Evolutionary conservation across 2,329 filamentous ascomycete genomes (phyloP).

Genomic region (Aaosphaeria pasadenensis): DNA sequence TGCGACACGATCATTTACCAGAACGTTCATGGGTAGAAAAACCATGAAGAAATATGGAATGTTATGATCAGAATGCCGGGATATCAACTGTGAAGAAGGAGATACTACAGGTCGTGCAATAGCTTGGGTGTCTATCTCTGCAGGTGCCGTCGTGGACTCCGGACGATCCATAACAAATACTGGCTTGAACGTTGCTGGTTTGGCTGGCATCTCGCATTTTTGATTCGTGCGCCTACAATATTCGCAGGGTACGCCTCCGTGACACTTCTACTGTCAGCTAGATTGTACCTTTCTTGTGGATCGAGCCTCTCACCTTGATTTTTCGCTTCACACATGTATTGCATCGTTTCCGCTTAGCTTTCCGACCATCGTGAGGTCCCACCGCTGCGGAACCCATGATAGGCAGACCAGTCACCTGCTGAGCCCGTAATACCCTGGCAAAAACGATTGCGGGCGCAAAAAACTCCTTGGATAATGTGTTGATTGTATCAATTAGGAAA

Average conservation of each 20-base stretch:
- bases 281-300: not conserved
- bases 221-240: constrained; percentile 16
- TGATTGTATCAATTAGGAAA: too few relatives aligned
- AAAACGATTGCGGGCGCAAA: too few relatives aligned
- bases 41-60: constrained; percentile 19
- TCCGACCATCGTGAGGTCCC: constrained; percentile 27
- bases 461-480: too few relatives aligned
- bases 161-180: constrained; percentile 13
- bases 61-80: constrained; percentile 3
- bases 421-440: too few relatives aligned
- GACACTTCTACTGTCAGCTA: constrained; percentile 13
- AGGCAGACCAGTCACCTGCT: too few relatives aligned
- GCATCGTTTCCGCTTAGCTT: constrained; percentile 22
- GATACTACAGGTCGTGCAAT: too few relatives aligned
- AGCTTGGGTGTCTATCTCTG: too few relatives aligned
- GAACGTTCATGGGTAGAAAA: constrained; percentile 20
- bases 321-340: constrained; percentile 21
- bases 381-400: not conserved
- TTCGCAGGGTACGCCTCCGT: constrained; percentile 19
- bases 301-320: constrained; percentile 15
- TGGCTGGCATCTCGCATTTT: constrained; percentile 8
- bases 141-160: not conserved
- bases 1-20: constrained; percentile 6
- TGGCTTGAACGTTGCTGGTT: constrained; percentile 2
- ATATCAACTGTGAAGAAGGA: too few relatives aligned